Base-by-base conservation (phyloP, 1,139 yeast genomes). In the Zhuliangozyma parablackwelliae region DNA sequence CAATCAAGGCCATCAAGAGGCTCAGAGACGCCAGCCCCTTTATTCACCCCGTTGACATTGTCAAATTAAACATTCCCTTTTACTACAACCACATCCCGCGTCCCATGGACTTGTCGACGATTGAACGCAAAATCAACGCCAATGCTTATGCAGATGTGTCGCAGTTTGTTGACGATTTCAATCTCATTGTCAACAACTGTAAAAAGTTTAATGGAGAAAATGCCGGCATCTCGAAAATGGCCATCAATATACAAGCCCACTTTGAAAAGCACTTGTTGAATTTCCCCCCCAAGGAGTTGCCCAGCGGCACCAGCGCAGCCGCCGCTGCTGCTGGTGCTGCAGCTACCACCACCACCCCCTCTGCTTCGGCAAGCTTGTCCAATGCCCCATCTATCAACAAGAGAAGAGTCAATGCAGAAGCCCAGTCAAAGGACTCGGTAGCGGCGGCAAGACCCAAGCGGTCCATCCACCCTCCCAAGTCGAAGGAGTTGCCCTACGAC, bases 91-190 rank as follows among this genome's bases (percentile, higher is more conserved):
- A 79, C 52, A 80, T 94, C 50, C 75, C 77, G 44, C 71, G 85
- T 48, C 99, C 99, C 29, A 92, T 94, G 97, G 97, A 90, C 59
- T 69, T 92, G 34, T 76, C 90, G 6, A 89, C 97, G 3, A 86
- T 92, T 49, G 98, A 94, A 59, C 77, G 76, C 49, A 92, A 16
- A 16, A 63, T 90, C 33, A 69, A 58, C 35, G 77, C 62, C 10
- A 77, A 79, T 53, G 92, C 89, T 3, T 92, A 90, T 59, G 82
- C 73, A 43, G 71, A 76, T 6, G 80, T 89, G 8, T 72, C 75
- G 41, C 81, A 82, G 46, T 77, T 90, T 36, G 75, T 73, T 25
- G 83, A 75, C 11, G 98, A 94, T 61, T 87, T 92, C 63, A 82
- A 87, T 50, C 66, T 87, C 47, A 87, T 92, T 80, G 92, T 92